These are phyloP conservation scores for Cinnamomum micranthum DNA, from an alignment of 164 flowering plant genomes.

Conservation along the genomic window DNA sequence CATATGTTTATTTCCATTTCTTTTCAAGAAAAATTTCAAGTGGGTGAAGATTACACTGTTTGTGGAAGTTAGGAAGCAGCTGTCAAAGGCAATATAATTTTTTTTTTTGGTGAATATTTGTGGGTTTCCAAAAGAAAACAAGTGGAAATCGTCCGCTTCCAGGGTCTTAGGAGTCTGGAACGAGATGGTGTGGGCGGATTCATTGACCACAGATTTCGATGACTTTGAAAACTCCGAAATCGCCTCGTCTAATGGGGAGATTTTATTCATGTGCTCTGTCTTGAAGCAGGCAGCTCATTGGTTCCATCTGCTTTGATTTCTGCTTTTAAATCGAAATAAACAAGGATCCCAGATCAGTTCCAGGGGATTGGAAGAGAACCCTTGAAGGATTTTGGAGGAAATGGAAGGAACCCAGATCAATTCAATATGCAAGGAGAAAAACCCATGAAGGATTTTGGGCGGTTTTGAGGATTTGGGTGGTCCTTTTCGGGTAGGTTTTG, in stretches of 20 bases:
- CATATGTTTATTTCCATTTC: too few relatives aligned
- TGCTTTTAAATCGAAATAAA: background rate
- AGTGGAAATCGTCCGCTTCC: slow-evolving; percentile 14
- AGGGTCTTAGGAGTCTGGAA: slow-evolving; percentile 28
- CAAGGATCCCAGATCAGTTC: slow-evolving; percentile 1
- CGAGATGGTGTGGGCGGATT: slow-evolving; percentile 24
- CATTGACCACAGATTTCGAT: slow-evolving; percentile 19
- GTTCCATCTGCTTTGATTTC: slow-evolving; percentile 15
- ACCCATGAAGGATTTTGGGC: slow-evolving; percentile 7
- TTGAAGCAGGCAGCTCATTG: slow-evolving; percentile 6
- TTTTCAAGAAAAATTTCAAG: too few relatives aligned
- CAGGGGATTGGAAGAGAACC: slow-evolving; percentile 1
- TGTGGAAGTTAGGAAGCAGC: background rate
- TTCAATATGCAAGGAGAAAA: slow-evolving; percentile 5
- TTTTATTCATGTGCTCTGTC: slow-evolving; percentile 3
- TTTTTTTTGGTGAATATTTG: too few relatives aligned
- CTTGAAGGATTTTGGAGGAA: background rate
- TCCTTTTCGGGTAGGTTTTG: background rate
- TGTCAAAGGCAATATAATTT: background rate
- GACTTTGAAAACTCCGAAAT: slow-evolving; percentile 49
- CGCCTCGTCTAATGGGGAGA: slow-evolving; percentile 7
- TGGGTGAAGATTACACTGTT: too few relatives aligned
- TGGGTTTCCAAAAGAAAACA: background rate
- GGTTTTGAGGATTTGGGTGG: slow-evolving; percentile 7
- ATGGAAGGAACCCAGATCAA: slow-evolving; percentile 11